Evolutionary conservation across 2,329 filamentous ascomycete species (phyloP).

Genomic region (Orbilia blumenaviensis): DNA sequence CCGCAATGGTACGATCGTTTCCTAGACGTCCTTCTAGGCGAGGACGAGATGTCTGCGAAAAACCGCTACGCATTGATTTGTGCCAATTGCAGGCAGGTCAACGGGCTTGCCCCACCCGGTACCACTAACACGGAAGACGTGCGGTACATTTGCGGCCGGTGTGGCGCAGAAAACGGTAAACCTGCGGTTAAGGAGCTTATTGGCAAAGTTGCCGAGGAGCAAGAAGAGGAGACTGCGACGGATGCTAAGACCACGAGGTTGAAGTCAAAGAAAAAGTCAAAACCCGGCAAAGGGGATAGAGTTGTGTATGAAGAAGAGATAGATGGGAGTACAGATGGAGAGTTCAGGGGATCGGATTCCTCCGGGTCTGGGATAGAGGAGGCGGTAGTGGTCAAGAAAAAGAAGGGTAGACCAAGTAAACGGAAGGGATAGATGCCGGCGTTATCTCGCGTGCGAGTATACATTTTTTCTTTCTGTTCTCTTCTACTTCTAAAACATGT

Average conservation of each 20-base stretch:
- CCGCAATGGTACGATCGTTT: conserved; percentile 94
- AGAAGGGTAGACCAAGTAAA: conserved; percentile 35
- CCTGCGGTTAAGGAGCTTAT: conserved; percentile 79
- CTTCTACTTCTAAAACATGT: conserved; percentile 43
- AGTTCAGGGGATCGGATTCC: conserved; percentile 35
- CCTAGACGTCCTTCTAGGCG: conserved; percentile 87
- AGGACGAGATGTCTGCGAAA: conserved; percentile 91
- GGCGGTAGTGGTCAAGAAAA: conserved; percentile 51
- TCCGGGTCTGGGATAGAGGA: conserved; percentile 46
- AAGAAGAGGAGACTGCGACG: background rate
- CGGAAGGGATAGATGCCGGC: conserved; percentile 34
- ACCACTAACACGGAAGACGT: conserved; percentile 79
- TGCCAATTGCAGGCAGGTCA: conserved; percentile 81
- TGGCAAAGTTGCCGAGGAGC: conserved; percentile 67
- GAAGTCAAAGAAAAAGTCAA: conserved; percentile 46
- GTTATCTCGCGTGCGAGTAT: conserved; percentile 12
- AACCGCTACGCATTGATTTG: conserved; percentile 92
- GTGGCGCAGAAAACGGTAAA: conserved; percentile 81
- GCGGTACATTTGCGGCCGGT: conserved; percentile 87
- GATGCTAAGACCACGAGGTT: conserved; percentile 19
- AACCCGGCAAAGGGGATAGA: conserved; percentile 26
- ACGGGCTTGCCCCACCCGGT: conserved; percentile 93
- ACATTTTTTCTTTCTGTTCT: too few species aligned
- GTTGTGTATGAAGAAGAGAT: conserved; percentile 39
- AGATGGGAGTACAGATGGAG: conserved; percentile 30